Evolutionary conservation across 768 basidiomycete species (phyloP).

Genomic region (Hygrocybe punicea): DNA sequence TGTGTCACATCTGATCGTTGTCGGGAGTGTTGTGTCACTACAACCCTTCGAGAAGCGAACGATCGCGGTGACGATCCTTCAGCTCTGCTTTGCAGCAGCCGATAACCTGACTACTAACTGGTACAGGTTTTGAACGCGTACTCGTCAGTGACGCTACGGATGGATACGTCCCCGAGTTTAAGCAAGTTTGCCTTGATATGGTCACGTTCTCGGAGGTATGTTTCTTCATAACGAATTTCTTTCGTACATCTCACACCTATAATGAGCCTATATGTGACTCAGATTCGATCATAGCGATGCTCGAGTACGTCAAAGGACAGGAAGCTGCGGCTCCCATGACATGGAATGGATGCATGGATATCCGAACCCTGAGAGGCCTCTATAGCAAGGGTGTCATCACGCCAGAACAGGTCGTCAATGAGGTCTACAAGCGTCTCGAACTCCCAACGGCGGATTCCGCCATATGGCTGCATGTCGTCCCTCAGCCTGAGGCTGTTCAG

Average conservation of each 20-base stretch:
- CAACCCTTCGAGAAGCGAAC: slow-evolving; percentile 8
- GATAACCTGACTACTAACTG: not conserved
- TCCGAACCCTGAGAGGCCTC: slow-evolving; percentile 1
- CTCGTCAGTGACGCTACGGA: slow-evolving; percentile 8
- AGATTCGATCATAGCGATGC: not conserved
- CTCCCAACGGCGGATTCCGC: slow-evolving; percentile 7
- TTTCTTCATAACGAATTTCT: not conserved
- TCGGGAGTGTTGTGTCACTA: slow-evolving; percentile 7
- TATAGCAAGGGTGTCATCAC: slow-evolving; percentile 5
- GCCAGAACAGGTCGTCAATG: slow-evolving; percentile 8
- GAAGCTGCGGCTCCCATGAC: slow-evolving; percentile 1
- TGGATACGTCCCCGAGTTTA: slow-evolving; percentile 6
- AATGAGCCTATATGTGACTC: slow-evolving; percentile 2
- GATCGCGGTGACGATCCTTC: slow-evolving; percentile 3
- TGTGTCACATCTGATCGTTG: slow-evolving; percentile 6
- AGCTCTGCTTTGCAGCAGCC: too few relatives aligned
- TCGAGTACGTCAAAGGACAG: not conserved
- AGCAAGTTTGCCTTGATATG: slow-evolving; percentile 6
- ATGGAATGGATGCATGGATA: slow-evolving; percentile 7
- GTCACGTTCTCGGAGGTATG: slow-evolving; percentile 6
- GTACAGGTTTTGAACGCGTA: slow-evolving; percentile 5
- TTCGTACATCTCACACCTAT: not conserved
- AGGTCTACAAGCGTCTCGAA: slow-evolving; percentile 7
- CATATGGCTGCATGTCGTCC: slow-evolving; percentile 6
- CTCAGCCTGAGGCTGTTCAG: not conserved